Base-by-base conservation (phyloP, 352 stramenopile species). In the Phytophthora fragariaefolia region DNA sequence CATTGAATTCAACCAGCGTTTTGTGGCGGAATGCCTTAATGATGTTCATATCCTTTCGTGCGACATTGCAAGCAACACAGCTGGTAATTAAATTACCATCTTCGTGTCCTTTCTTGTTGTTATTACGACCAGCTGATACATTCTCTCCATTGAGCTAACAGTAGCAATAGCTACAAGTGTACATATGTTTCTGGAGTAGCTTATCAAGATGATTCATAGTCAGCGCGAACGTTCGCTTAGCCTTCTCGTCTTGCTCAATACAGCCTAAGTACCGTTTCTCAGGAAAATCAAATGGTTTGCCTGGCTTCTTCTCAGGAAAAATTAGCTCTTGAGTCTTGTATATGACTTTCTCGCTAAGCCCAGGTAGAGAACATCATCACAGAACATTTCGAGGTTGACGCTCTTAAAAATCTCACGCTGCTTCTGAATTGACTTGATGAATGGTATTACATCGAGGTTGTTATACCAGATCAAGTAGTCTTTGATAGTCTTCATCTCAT, bases 401-500 rank as follows among this genome's bases (percentile, higher is more conserved):
- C 42, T 3, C 28, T 57, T 61, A 15, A 66, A 73, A 1, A 72
- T 40, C 48, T 70, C 28, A n/a, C 63, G 58, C 28, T 75, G 67
- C 3, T 13, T 36, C 4, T 58, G 40, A 27, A 71, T 66, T 53
- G 61, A 56, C 6, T 51, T 27, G 20, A 55, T 36, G 23, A 58
- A 58, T 32, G 30, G 51, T 4, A 22, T 15, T 26, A 61, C 66
- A 13, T 63, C 56, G 12, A 63, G 56, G n/a, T 64, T 64, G 34
- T 64, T 64, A 23, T 64, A 64, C 57, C 73, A 81, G n/a, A 73
- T 52, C 2, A 81, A 40, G 17, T 76, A 34, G 53, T 81, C 73
- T 27, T 78, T 75, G 45, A 78, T 48, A 0, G 53, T 47, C 20
- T 82, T 82, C 74, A 82, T 82, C n/a, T 58, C 28, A 61, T 78